A percentile compares a stretch with the other conserved stretches of the same genome.
These are phyloP conservation scores for Chaetothyriales sp. DNA, from an alignment of 2,329 filamentous ascomycete species.

Conservation along the genomic window DNA sequence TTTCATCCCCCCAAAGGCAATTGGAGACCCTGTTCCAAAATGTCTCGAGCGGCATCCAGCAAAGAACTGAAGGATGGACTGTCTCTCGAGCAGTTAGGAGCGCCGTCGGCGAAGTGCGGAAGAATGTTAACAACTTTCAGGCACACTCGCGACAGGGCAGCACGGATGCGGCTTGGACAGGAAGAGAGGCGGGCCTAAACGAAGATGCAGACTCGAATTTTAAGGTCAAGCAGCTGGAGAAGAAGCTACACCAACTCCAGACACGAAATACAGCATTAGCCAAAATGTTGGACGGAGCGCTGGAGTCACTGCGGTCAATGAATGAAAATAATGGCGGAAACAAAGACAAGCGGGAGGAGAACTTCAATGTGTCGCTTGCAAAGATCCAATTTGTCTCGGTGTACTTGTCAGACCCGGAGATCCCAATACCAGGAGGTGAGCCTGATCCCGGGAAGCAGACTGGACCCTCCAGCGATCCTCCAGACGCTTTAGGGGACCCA, in stretches of 20 bases:
- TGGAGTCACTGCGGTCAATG: conserved; percentile 27
- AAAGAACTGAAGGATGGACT: conserved; percentile 33
- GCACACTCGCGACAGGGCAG: conserved; percentile 16
- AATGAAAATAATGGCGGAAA: conserved; percentile 18
- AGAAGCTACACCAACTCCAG: conserved; percentile 23
- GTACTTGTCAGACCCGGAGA: conserved; percentile 27
- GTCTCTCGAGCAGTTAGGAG: conserved; percentile 35
- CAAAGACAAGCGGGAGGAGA: conserved; percentile 14
- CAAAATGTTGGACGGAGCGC: conserved; percentile 26
- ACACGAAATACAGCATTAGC: conserved; percentile 28
- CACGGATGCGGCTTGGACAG: conserved; percentile 3
- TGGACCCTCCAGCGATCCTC: background rate
- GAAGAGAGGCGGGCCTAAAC: background rate
- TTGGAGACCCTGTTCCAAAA: conserved; percentile 34
- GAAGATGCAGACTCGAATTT: background rate
- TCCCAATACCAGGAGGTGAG: conserved; percentile 17
- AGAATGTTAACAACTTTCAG: conserved; percentile 33
- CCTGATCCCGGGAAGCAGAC: conserved; percentile 1
- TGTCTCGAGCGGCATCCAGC: conserved; percentile 33
- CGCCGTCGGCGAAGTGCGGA: conserved; percentile 32
- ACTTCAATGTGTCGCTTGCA: conserved; percentile 25
- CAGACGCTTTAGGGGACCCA: too few species aligned
- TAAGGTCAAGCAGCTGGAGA: conserved; percentile 1
- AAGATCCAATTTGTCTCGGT: conserved; percentile 30
- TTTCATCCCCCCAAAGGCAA: conserved; percentile 24